Evolutionary conservation across 2,329 filamentous ascomycete species (phyloP), one percentile per base, ranked within the genome.

Genomic region (Xylariaceae sp.): DNA sequence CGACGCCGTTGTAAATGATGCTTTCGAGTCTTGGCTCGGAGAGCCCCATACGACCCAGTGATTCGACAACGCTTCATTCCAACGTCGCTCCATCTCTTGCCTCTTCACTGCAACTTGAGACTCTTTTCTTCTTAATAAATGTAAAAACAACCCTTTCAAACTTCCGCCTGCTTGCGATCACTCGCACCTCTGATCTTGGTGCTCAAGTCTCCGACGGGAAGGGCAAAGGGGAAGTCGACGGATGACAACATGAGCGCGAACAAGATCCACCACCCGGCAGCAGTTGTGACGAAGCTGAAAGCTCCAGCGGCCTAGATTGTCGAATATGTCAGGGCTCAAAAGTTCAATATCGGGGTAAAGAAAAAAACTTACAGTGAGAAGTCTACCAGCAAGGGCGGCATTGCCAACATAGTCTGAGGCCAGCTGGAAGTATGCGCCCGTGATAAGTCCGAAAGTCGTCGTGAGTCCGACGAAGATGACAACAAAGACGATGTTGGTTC

Each of bases 401-500:
- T 71, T 66, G 0, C 62, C 69, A 0, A 54, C 43, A n/a, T 68
- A 64, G 3, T 67, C 69, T 15, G 68, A 56, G 3, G 81, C 82
- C 9, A 76, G 59, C 15, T 78, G 66, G 74, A 79, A 86, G 66
- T 82, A 87, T 0, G 76, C 75, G 2, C 74, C 82, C 0, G 84
- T 75, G 31, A 89, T 72, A 22, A 82, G 69, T 11, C 67, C 64
- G 62, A 90, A 87, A 2, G 75, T 71, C 11, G 82, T 62, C 15
- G 78, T 66, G n/a, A 90, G 75, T 1, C 73, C 73, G 51, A 82
- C 61, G 72, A 90, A 90, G 66, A 90, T 86, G 48, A 82, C 57
- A 57, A 87, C 77, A 67, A 89, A 88, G 65, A 82, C 75, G 10
- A 88, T 49, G 64, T 90, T 90, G 30, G 85, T 90, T 42, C 87